phyloP scores from a whole-genome alignment of 805 yeast genomes.

The Groenewaldozyma salmanticensis region DNA sequence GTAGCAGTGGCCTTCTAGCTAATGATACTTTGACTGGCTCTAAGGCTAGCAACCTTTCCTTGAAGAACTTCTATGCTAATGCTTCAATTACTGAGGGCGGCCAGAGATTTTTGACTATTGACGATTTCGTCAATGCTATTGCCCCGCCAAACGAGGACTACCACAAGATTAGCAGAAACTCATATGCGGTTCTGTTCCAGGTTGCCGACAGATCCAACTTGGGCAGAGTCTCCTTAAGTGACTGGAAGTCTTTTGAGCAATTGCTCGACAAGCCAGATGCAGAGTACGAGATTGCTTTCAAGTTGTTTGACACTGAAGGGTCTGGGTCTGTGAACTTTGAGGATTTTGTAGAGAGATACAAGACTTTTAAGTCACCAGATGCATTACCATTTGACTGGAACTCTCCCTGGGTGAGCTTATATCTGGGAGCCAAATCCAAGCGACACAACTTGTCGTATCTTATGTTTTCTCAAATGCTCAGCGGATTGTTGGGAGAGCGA shows the following conservation, averaged over 20 bases:
- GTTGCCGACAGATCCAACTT: conserved; percentile 65
- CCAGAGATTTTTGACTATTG: conserved; percentile 15
- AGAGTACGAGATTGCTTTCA: conserved; percentile 41
- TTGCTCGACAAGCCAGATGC: conserved; percentile 45
- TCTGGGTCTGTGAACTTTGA: conserved; percentile 31
- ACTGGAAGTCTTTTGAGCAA: conserved; percentile 66
- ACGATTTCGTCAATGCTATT: conserved; percentile 36
- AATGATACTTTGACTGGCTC: neutral
- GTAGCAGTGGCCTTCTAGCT: neutral
- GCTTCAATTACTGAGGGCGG: conserved; percentile 17
- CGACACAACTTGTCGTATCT: conserved; percentile 32
- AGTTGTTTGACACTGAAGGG: conserved; percentile 33
- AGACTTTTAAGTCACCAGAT: conserved; percentile 25
- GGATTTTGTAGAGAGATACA: conserved; percentile 31
- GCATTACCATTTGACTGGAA: conserved; percentile 36
- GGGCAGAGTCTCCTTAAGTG: conserved; percentile 59
- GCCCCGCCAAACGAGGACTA: conserved; percentile 38
- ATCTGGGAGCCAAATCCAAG: conserved; percentile 29
- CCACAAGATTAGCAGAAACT: conserved; percentile 44
- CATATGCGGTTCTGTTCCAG: conserved; percentile 64
- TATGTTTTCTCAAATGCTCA: conserved; percentile 36
- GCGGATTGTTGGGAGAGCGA: conserved; percentile 38
- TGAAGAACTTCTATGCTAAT: conserved; percentile 13
- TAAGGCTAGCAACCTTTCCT: conserved; percentile 1
- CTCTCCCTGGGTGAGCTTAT: conserved; percentile 32